Percentiles rank a stretch among this genome's conserved stretches.
These are phyloP conservation scores for Fagopyrum homotropicum DNA, from an alignment of 148 eudicot species.

Conservation along the genomic window DNA sequence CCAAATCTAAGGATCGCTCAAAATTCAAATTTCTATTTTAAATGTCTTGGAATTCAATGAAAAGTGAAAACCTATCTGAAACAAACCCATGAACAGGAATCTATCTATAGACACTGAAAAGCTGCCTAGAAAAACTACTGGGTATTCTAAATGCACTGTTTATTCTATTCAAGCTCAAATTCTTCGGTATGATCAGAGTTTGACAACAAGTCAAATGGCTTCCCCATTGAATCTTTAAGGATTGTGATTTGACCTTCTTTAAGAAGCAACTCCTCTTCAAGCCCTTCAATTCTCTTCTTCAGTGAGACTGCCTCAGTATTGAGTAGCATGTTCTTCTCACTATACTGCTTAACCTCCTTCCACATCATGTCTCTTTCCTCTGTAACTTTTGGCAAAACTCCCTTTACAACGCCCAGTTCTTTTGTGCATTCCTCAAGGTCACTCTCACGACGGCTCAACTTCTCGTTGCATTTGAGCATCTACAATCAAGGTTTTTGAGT, in stretches of 20 bases:
- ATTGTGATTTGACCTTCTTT: constrained; percentile 92
- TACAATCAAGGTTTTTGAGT: constrained; percentile 17
- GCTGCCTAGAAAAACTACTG: constrained; percentile 1
- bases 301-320: constrained; percentile 52
- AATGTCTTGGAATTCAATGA: background rate
- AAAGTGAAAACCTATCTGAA: background rate
- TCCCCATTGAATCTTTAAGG: constrained; percentile 55
- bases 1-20: background rate
- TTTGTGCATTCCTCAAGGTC: constrained; percentile 61
- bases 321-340: constrained; percentile 75
- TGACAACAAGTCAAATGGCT: constrained; percentile 71
- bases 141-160: constrained; percentile 3
- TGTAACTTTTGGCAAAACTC: constrained; percentile 61
- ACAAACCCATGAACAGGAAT: background rate
- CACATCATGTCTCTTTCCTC: constrained; percentile 84
- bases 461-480: constrained; percentile 77
- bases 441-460: constrained; percentile 40
- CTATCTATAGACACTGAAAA: constrained; percentile 10
- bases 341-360: constrained; percentile 66
- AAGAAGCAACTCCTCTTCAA: constrained; percentile 75
- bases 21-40: background rate
- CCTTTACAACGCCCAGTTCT: constrained; percentile 38
- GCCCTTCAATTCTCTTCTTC: constrained; percentile 72
- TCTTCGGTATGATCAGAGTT: constrained; percentile 31
- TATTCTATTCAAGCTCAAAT: constrained; percentile 2